A percentile compares a stretch with the other conserved stretches of the same genome.
Evolutionary conservation across 129 eudicot genomes (phyloP).

Genomic region (Chrysanthemum lavandulifolium): DNA sequence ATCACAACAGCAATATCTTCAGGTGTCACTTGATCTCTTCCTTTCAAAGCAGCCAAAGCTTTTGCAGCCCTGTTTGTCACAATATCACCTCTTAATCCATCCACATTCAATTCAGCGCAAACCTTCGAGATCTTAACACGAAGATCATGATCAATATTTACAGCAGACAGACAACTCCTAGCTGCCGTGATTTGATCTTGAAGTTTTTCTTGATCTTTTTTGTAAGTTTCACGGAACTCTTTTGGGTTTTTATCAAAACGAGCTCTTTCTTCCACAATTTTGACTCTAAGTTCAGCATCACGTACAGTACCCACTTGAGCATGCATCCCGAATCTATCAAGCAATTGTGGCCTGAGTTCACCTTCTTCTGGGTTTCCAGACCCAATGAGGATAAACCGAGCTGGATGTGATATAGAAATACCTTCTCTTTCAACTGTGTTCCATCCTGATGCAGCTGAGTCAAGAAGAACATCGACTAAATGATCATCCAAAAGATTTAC

Average conservation of each 20-base stretch:
- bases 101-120: constrained; percentile 89
- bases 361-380: constrained; percentile 92
- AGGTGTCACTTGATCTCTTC: constrained; percentile 71
- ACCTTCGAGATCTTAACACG: constrained; percentile 90
- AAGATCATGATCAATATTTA: constrained; percentile 78
- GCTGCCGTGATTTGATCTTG: constrained; percentile 71
- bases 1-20: constrained; percentile 94
- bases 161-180: constrained; percentile 57
- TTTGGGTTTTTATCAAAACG: constrained; percentile 81
- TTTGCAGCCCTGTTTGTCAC: constrained; percentile 88
- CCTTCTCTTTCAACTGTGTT: constrained; percentile 92
- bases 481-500: constrained; percentile 83
- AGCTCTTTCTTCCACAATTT: constrained; percentile 86
- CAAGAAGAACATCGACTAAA: constrained; percentile 81
- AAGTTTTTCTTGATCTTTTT: constrained; percentile 71
- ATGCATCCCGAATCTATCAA: constrained; percentile 90
- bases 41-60: constrained; percentile 90
- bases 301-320: constrained; percentile 88
- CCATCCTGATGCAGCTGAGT: constrained; percentile 96
- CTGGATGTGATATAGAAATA: constrained; percentile 89
- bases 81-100: constrained; percentile 88
- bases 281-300: constrained; percentile 88
- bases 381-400: constrained; percentile 76
- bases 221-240: constrained; percentile 60
- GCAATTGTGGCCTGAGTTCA: constrained; percentile 80